Base-by-base conservation (phyloP, 1,284 basidiomycete species). In the Trichosporon asahii region DNA sequence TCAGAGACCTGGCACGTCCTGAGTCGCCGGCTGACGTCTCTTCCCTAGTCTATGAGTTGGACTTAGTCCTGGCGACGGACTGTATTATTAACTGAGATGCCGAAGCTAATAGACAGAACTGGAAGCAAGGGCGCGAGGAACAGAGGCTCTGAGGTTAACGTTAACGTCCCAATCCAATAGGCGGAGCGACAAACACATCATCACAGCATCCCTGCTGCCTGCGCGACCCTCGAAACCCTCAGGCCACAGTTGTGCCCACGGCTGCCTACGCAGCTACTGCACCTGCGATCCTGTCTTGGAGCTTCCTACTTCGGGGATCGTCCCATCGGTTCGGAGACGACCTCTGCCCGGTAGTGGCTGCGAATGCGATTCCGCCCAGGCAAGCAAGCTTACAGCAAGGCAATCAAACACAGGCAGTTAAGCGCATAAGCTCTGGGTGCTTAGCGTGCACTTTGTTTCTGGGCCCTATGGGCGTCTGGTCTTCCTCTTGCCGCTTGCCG, bases 121-220 rank as follows among this genome's bases (percentile, higher is more conserved):
- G 29, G 29, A 29, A 29, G 57, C 57, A 61, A 31, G 57, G 57
- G 27, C 57, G 29, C 8, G 57, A 31, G 57, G 57, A 31, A 61
- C 57, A 31, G 57, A 31, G 18, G 18, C 29, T 31, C 57, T 61
- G 57, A n/a, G n/a, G 57, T n/a, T 33, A 61, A 61, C 57, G 57
- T 61, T 31, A 61, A 61, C 57, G 29, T 29, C 57, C 18, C 27
- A 61, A 31, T 61, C 57, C 57, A 61, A 61, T 61, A 61, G 57
- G 57, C 57, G n/a, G 18, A 23, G 57, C 57, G 57, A 29, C 57
- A 18, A 61, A 61, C 57, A 61, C 57, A 61, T 31, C 27, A 61
- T 61, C 27, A 61, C 15, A 12, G 12, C 55, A 31, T 3, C 57
- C 57, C 49, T 53, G 49, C 49, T 8, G 23, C 57, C 57, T 61